These are phyloP conservation scores for Aspergillus sergii DNA, from an alignment of 2,329 filamentous ascomycete species.

Conservation along the genomic window DNA sequence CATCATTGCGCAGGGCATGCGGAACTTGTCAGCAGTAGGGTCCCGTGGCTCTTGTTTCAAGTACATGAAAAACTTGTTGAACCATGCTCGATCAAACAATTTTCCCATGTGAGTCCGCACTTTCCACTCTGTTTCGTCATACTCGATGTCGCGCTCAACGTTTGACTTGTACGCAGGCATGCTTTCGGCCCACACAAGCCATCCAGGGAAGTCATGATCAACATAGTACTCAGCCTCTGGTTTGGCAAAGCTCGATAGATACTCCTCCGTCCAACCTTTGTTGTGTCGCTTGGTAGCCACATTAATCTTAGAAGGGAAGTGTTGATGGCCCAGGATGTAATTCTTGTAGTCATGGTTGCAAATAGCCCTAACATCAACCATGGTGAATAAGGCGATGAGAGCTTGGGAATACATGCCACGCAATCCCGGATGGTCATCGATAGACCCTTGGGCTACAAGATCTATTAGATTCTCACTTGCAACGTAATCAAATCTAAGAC, in stretches of 20 bases:
- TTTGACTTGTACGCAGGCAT: conserved; percentile 79
- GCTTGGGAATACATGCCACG: conserved; percentile 79
- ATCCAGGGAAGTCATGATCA: conserved; percentile 89
- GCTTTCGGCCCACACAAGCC: conserved; percentile 91
- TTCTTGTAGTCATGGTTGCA: conserved; percentile 87
- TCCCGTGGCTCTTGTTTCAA: conserved; percentile 96
- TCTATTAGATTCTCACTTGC: conserved; percentile 81
- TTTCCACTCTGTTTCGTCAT: conserved; percentile 76
- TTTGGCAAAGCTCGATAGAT: conserved; percentile 75
- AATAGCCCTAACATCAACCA: conserved; percentile 81
- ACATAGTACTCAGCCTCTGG: conserved; percentile 84
- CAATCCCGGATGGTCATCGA: conserved; percentile 86
- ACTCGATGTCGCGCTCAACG: conserved; percentile 66
- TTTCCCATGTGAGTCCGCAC: conserved; percentile 78
- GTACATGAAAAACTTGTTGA: conserved; percentile 84
- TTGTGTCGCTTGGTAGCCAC: conserved; percentile 75
- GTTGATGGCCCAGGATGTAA: conserved; percentile 79
- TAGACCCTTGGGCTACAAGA: conserved; percentile 77
- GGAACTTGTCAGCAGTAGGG: conserved; percentile 77
- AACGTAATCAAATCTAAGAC: conserved; percentile 86
- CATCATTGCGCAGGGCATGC: conserved; percentile 83
- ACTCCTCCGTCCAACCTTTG: conserved; percentile 75
- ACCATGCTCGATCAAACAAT: conserved; percentile 81
- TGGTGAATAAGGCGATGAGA: conserved; percentile 77
- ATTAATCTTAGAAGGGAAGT: conserved; percentile 73